Evolutionary conservation across 129 eudicot species (phyloP), one percentile per base, ranked within the genome.

Genomic region (Tanacetum coccineum): DNA sequence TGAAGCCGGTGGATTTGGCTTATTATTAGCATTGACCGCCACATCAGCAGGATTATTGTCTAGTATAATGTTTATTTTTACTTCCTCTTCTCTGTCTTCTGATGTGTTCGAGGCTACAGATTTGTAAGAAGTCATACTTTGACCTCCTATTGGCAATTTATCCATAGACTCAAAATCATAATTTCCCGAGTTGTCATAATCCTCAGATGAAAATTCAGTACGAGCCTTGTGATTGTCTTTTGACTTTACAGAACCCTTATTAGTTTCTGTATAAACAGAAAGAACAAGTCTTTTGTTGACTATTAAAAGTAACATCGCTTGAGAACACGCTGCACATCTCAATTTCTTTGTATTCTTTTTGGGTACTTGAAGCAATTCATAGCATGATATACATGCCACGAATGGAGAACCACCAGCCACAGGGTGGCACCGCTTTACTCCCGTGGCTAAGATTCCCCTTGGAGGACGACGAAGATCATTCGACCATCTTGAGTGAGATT

Each of bases 351-450:
- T 49, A 6, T 71, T 68, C 75, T 79, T 82, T 79, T 77, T 79
- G 48, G 99, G 93, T 64, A 94, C 70, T 67, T 89, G 79, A 42
- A 94, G 86, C 79, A 89, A 66, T 72, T 94, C 90, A 20, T 72
- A 81, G 72, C 99, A 94, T 63, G 81, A 86, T 71, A 68, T 50
- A 76, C 99, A 94, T 10, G 90, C 70, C 25, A 94, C 62, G 42
- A 94, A 84, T 15, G 99, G 99, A 64, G 99, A 90, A 51, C 99
- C 99, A 18, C 97, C 93, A 48, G 88, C 90, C 55, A 89, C 63
- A 3, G 97, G 87, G 57, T 49, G 74, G 75, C 90, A 89, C 42
- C 66, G 80, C 47, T 64, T 78, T 44, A 80, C 90, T 55, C 83
- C 78, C 2, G 83, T 44, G 63, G 83, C 78, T 45, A 84, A 70